Evolutionary conservation across 2,329 filamentous ascomycete species (phyloP), one percentile per base, ranked within the genome.

Genomic region (Raffaelea deltoideospora): DNA sequence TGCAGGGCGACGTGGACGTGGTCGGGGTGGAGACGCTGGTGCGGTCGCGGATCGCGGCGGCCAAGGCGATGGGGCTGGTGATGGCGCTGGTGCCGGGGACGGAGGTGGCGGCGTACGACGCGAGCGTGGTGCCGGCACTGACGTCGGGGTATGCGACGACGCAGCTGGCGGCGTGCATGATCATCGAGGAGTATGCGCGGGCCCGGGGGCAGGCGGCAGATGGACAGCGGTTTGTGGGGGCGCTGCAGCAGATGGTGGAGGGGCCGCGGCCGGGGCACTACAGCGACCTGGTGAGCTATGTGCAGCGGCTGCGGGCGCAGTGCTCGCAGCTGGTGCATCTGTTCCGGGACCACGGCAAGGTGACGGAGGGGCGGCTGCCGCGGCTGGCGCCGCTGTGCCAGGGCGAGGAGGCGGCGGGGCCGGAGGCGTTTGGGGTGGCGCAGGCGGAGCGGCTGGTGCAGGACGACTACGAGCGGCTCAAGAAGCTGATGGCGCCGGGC

Each of bases 1-100:
- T 98, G 64, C 83, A 88, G 53, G 90, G 92, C 35, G 92, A 98
- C 50, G 79, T 96, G 33, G 92, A 98, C 51, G 67, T 98, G 30
- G 87, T 98, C 20, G 87, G 90, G 23, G 72, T 81, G 49, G 90
- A 98, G 41, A 78, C 78, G 7, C 73, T 98, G 55, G 75, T 96
- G 34, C 76, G 88, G 42, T 94, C 87, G 8, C 82, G 88, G 46
- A 79, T 92, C n/a, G 81, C 76, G 41, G 84, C 87, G 11, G 83
- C 88, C 17, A 76, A 72, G 50, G 90, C 90, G 3, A 76, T 98
- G 56, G 90, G 88, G 24, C 70, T 84, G 45, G 69, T 92, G 30
- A 82, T 98, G 62, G 75, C 79, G 14, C 59, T 76, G 27, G 79
- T 92, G 53, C 81, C 86, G n/a, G 54, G 69, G 23, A 60, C 60